These are phyloP conservation scores for Aspergillus sp. DNA, from an alignment of 2,329 filamentous ascomycete genomes.

Conservation along the genomic window DNA sequence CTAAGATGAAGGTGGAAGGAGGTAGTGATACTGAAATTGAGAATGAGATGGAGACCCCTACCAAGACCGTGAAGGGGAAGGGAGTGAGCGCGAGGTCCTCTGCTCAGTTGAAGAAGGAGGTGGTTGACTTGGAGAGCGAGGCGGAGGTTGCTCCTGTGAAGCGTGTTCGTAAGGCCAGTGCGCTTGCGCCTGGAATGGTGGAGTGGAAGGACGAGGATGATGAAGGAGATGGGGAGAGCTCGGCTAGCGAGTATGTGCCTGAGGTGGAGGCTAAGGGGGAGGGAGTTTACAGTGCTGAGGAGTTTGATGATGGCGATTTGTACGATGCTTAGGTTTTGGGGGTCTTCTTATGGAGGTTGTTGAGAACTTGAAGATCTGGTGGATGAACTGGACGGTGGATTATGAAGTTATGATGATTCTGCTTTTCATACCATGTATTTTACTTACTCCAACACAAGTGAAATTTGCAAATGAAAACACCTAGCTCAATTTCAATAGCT, in stretches of 20 bases:
- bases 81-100: neutral
- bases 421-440: neutral
- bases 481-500: neutral
- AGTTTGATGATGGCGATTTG: neutral
- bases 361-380: too few relatives aligned
- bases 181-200: constrained; percentile 21
- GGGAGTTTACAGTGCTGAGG: constrained; percentile 9
- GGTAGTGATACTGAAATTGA: too few relatives aligned
- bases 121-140: neutral
- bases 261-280: constrained; percentile 17
- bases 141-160: constrained; percentile 15
- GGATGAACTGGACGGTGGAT: too few relatives aligned
- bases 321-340: neutral
- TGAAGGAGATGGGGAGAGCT: constrained; percentile 20
- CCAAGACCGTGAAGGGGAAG: neutral
- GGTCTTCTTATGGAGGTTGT: neutral
- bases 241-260: constrained; percentile 24
- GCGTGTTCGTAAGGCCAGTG: constrained; percentile 23
- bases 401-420: too few relatives aligned
- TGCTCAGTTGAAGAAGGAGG: neutral
- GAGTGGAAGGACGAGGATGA: constrained; percentile 18
- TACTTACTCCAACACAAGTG: neutral
- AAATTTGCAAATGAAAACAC: neutral
- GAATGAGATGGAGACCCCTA: too few relatives aligned
- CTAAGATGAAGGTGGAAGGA: constrained; percentile 6